Conservation (phyloP, 1,284 basidiomycete species). For the Cryptococcus sp. region DNA sequence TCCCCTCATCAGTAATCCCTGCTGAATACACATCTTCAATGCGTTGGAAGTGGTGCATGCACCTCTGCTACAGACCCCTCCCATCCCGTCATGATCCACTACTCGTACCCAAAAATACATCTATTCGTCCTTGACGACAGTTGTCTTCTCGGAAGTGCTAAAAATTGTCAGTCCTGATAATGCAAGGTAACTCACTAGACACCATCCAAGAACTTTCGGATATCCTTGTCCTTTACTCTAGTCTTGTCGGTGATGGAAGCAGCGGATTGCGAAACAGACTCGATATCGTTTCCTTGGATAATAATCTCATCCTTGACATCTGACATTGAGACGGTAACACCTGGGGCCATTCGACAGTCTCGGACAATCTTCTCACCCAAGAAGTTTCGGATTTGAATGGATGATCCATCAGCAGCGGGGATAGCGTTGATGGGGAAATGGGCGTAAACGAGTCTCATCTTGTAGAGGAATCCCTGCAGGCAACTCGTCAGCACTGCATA, state of each 20-base stretch:
- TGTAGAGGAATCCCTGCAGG: constrained; percentile 90
- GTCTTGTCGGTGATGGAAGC: constrained; percentile 92
- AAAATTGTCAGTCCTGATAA: constrained; percentile 52
- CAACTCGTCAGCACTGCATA: neutral
- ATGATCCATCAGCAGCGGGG: constrained; percentile 72
- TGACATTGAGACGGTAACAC: constrained; percentile 82
- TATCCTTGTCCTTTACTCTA: constrained; percentile 96
- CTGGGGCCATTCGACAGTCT: constrained; percentile 85
- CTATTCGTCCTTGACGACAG: constrained; percentile 23
- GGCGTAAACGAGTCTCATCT: constrained; percentile 98
- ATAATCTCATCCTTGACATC: constrained; percentile 95
- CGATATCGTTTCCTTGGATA: constrained; percentile 88
- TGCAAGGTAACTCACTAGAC: constrained; percentile 55
- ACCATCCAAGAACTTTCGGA: constrained; percentile 66
- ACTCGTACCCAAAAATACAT: no score
- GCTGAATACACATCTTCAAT: no score
- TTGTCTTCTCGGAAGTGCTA: constrained; percentile 54
- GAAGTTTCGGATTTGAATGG: constrained; percentile 97
- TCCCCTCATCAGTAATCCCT: no score
- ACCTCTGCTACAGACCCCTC: no score
- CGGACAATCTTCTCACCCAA: constrained; percentile 73
- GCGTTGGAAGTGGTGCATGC: no score
- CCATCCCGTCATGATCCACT: no score
- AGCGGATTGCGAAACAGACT: constrained; percentile 93
- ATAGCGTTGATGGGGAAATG: constrained; percentile 99